Percentiles rank a stretch among this genome's conserved stretches.
Evolutionary conservation across 495 filamentous ascomycete genomes (phyloP).

Genomic region (Diplogelasinospora grovesii): DNA sequence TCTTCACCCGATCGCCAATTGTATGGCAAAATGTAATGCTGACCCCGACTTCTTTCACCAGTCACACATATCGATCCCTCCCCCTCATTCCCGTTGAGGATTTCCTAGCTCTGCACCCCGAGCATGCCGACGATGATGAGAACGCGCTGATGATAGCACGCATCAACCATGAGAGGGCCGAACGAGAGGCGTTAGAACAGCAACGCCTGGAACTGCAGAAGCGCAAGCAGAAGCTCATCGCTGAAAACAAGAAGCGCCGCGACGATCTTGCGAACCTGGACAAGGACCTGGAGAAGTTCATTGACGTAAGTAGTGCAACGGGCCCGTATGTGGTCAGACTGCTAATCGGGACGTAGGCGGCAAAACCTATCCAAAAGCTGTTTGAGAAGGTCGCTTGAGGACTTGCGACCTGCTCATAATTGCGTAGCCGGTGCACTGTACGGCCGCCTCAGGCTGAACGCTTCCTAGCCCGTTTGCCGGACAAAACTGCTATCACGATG

Average conservation of each 20-base stretch:
- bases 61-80: conserved; percentile 80
- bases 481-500: no score
- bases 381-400: conserved; percentile 64
- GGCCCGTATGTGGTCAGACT: neutral
- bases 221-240: conserved; percentile 84
- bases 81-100: conserved; percentile 78
- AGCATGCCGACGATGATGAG: conserved; percentile 61
- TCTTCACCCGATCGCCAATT: neutral
- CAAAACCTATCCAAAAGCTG: conserved; percentile 76
- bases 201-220: conserved; percentile 78
- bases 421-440: no score
- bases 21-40: neutral
- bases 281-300: conserved; percentile 83
- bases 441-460: no score
- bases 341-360: conserved; percentile 45
- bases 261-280: conserved; percentile 87
- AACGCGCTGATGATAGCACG: conserved; percentile 83
- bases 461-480: neutral
- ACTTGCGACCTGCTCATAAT: no score
- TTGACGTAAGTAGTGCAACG: conserved; percentile 49
- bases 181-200: conserved; percentile 81
- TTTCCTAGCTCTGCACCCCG: conserved; percentile 72
- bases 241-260: conserved; percentile 91
- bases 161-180: conserved; percentile 82
- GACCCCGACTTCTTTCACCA: conserved; percentile 24